Conservation (phyloP, 768 basidiomycete genomes). For the Lactarius evosmus region DNA sequence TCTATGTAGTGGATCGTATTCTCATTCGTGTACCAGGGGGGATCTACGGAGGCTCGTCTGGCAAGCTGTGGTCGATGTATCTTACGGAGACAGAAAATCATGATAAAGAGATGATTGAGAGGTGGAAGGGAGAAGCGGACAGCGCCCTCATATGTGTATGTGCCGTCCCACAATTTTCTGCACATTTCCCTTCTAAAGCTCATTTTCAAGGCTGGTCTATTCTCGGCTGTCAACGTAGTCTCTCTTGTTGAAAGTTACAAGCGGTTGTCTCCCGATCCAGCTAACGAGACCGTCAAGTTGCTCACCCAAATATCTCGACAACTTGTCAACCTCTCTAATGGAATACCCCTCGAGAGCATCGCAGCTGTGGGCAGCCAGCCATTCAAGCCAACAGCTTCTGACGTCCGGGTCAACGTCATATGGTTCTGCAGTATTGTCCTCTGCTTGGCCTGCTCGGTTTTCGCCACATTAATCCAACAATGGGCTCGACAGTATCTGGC, state of each 20-base stretch:
- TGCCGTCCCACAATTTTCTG: neutral
- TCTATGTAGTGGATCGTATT: neutral
- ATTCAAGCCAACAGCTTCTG: neutral
- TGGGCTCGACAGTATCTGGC: conserved; percentile 1
- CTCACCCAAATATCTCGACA: neutral
- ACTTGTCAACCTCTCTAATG: neutral
- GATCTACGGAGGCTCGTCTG: conserved; percentile 1
- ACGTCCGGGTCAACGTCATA: conserved; percentile 2
- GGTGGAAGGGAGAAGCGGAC: conserved; percentile 7
- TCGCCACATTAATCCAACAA: conserved; percentile 8
- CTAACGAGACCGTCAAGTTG: neutral
- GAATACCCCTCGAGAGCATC: neutral
- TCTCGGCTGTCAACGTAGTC: conserved; percentile 18
- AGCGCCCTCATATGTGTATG: conserved; percentile 14
- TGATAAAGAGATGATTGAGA: conserved; percentile 2
- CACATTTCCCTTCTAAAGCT: neutral
- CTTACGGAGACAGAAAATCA: conserved; percentile 7
- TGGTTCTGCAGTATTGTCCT: conserved; percentile 13
- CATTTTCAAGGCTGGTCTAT: conserved; percentile 17
- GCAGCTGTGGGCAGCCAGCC: neutral
- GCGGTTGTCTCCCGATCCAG: conserved; percentile 7
- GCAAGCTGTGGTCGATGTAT: conserved; percentile 16
- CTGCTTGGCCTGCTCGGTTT: conserved; percentile 2
- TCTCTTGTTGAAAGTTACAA: conserved; percentile 23
- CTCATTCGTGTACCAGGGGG: neutral